Evolutionary conservation across 1,284 basidiomycete species (phyloP), one percentile per base, ranked within the genome.

Genomic region (Gymnopus androsaceus): DNA sequence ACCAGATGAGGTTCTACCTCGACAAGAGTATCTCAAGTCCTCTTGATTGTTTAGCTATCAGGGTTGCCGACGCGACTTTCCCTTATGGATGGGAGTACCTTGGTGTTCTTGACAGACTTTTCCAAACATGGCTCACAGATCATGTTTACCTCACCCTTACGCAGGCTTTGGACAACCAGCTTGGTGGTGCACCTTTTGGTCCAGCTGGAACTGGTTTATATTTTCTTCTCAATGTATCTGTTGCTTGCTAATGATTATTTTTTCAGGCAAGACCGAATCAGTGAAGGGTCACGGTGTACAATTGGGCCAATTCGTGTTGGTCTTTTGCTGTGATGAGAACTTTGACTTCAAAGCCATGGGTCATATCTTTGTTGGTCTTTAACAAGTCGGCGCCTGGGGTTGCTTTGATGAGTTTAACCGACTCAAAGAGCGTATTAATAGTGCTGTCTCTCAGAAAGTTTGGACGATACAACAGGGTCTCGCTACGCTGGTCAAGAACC

Each of bases 331-430:
- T 69, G 97, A 99, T 73, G 96, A 99, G 72, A 98, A 94, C 0
- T 99, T 99, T 72, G 98, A 99, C 74, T 98, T 98, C 81, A 95
- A 98, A 69, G 97, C 97, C 2, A 99, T 99, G 97, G 96, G 96
- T 60, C 92, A 97, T 65, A 98, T 99, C 67, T 98, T 99, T 70
- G 88, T 99, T 64, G 97, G 97, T 60, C 83, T 99, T 17, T 99
- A 96, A 75, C 94, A 98, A 76, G 97, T 99, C 36, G 98, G 97
- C 36, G 97, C 97, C 0, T 99, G 98, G 95, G 95, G 95, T 25
- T 98, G 95, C 70, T 98, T 98, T 73, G 95, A 98, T 70, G 94
- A 96, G 74, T 96, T 96, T 77, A 99, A 99, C 72, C 90, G 97
- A 67, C 81, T 99, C 41, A 96, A 99, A 70, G 98, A 99, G 73